Base-by-base conservation (phyloP, 495 filamentous ascomycete genomes). In the Chlorociboria aeruginascens region DNA sequence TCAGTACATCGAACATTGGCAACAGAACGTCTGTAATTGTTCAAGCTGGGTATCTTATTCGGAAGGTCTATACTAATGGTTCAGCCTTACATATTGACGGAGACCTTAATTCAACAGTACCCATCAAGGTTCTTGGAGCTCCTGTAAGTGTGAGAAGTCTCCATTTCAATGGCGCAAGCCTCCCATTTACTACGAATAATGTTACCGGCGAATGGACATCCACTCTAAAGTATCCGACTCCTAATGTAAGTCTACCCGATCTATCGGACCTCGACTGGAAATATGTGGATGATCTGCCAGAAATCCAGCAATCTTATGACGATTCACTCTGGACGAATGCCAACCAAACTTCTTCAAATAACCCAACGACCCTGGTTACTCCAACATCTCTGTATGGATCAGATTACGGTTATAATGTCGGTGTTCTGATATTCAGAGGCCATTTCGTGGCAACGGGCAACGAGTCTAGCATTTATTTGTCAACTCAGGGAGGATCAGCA, bases 391-490 rank as follows among this genome's bases (percentile, higher is more conserved):
- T 89, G 0, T 86, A 82, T 55, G 69, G 70, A 0, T 76, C 71
- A 33, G 86, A 90, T 62, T 89, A 92, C 55, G 82, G 83, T 29
- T 90, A 76, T 66, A 68, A 85, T 58, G 74, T 76, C 0, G 86
- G 85, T 33, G 70, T 69, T 10, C 64, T 87, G 0, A 50, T 89
- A 34, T 89, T 77, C 65, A 72, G 86, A 2, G 86, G 84, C 20
- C 74, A 81, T 54, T 92, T 92, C 58, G 69, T 64, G 8, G 78
- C 84, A 11, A 79, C 64, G 0, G 83, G 83, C 6, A 57, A 69
- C 9, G 85, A 89, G 52, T 61, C 52, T 0, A 66, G 54, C 7
- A 64, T 89, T 48, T 71, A 61, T 32, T 43, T 86, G 6, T 61
- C 59, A 7, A 79, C 81, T 0, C 70, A 77, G 59, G 86, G 86